Evolutionary conservation across 2,329 filamentous ascomycete species (phyloP), one percentile per base, ranked within the genome.

Genomic region (Chaetomium strumarium): DNA sequence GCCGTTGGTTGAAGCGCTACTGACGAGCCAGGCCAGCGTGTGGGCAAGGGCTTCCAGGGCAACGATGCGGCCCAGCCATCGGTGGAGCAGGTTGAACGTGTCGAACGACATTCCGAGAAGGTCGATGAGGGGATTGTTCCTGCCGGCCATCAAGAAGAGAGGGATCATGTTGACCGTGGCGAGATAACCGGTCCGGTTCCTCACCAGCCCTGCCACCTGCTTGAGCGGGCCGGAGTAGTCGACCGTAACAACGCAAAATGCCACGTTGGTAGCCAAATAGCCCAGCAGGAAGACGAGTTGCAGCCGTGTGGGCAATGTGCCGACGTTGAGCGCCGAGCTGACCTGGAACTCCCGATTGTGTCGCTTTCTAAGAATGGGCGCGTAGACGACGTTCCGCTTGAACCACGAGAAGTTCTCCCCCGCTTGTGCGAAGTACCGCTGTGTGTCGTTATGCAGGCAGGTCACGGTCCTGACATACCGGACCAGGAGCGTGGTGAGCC

Each of bases 41-140:
- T 91, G 87, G 30, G 78, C 73, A 38, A 90, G 60, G 10, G 83
- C 76, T 66, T 92, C 85, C 13, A 88, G 70, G 16, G 86, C 77
- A 24, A 87, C 85, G 55, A 90, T 88, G 37, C 87, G 82, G 61
- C 87, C 87, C 57, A 90, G 79, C 87, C 87, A 91, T 56, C 88
- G 80, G 69, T 92, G 87, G 53, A 91, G 75, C 56, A 92, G 70
- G 71, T 91, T 92, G 75, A 88, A 90, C 1, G 85, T 89, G 67
- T 92, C 87, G 67, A 90, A 92, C 4, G 85, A 88, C 58, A 91
- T 83, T 56, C 83, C 82, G 49, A 88, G 75, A 59, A 86, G 73
- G 55, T 75, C 75, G 64, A 91, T 89, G 58, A 92, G 74, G 19
- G 86, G 86, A 70, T 91, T 91, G 72, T 90, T 91, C 61, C 87